Base-by-base conservation (phyloP, 1,284 basidiomycete species). In the Sporisorium reilianum region DNA sequence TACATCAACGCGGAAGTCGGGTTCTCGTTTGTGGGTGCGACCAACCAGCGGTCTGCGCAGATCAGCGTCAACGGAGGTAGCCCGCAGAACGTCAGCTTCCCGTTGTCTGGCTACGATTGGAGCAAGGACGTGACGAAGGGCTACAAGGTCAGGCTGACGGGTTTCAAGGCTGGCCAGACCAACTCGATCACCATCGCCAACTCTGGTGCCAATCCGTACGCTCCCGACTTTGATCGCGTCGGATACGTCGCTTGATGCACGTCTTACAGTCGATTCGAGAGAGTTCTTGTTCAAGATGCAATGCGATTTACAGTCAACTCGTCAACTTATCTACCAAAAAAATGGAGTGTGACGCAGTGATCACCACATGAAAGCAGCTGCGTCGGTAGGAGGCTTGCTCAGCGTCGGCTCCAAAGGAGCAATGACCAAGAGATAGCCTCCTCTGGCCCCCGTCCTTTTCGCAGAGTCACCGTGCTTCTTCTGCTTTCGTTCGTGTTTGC, bases 1-100 rank as follows among this genome's bases (percentile, higher is more conserved):
- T 78, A 78, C 49, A 57, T 78, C 60, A 78, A 78, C 44, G 60
- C 64, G 14, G 64, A 78, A 6, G 66, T 78, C 12, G 52, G 56
- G 8, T 76, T 64, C 52, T 61, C 61, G 3, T 66, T 66, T 23
- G 48, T 32, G 6, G 64, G 65, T 8, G 58, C 55, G 5, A 64
- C 67, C 41, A 77, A 76, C 50, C 61, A 52, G 3, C 55, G 68
- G 40, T 41, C 18, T 22, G 68, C 69, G 8, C 32, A 36, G 30
- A 66, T 78, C 68, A 44, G 46, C 5, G 76, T 78, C 48, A 78
- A 78, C 25, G 69, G 74, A 2, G 76, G 64, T 1, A 25, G 28
- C 36, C n/a, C 60, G 12, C 64, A 72, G 44, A 64, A 40, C 18
- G 70, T 78, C 48, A 55, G 55, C 53, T 78, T 75, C 53, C 76